A percentile compares a stretch with the other conserved stretches of the same genome.
These are phyloP conservation scores for Macrotyloma uniflorum DNA, from an alignment of 306 rosid genomes.

Conservation along the genomic window DNA sequence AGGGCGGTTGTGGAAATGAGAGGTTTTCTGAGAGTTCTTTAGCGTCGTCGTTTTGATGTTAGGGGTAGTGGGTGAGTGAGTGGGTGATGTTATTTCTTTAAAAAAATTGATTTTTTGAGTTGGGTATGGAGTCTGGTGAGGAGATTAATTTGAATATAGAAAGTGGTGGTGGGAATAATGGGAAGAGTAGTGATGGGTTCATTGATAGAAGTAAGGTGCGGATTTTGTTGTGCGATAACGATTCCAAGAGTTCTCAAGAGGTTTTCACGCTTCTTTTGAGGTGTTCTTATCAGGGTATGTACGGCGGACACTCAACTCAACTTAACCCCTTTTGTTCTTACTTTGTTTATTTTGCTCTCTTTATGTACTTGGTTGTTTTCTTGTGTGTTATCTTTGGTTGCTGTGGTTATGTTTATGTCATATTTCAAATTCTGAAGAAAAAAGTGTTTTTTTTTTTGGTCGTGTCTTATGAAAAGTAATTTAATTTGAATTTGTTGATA, in stretches of 20 bases:
- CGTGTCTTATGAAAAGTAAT: background rate
- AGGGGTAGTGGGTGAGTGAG: slow-evolving; percentile 12
- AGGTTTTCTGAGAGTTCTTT: slow-evolving; percentile 36
- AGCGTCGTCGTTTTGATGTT: slow-evolving; percentile 24
- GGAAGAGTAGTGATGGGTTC: slow-evolving; percentile 67
- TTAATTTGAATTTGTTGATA: background rate
- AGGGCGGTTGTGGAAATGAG: slow-evolving; percentile 11
- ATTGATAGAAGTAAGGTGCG: slow-evolving; percentile 93
- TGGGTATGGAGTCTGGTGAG: slow-evolving; percentile 56
- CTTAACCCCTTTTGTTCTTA: background rate
- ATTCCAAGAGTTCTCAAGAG: slow-evolving; percentile 75
- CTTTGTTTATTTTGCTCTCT: background rate
- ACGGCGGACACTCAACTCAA: background rate
- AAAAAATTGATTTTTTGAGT: background rate
- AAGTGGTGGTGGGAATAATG: slow-evolving; percentile 39
- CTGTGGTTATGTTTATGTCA: background rate
- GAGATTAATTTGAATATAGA: slow-evolving; percentile 66
- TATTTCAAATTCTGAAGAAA: background rate
- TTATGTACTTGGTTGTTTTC: background rate
- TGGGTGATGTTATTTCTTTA: background rate
- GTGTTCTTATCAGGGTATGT: slow-evolving; percentile 89
- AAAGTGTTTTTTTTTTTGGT: background rate
- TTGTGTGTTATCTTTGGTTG: background rate
- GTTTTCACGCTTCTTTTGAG: slow-evolving; percentile 77
- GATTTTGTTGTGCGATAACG: slow-evolving; percentile 92